A percentile compares a stretch with the other conserved stretches of the same genome.
phyloP scores from a whole-genome alignment of 805 yeast species.

The Lipomyces starkeyi region DNA sequence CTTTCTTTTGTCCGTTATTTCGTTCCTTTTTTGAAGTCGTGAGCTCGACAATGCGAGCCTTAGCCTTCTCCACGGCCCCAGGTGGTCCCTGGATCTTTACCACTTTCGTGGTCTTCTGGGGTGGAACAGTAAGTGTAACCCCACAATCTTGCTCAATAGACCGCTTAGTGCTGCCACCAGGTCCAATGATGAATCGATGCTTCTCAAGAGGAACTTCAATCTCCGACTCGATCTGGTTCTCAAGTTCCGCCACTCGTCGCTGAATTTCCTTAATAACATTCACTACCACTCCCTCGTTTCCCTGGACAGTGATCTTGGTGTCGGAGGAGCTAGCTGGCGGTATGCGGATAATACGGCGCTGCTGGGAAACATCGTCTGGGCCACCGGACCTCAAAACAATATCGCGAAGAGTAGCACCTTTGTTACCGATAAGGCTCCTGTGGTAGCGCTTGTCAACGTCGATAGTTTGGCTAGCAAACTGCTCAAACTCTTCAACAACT shows the following conservation, averaged over 20 bases:
- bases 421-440: conserved; percentile 76
- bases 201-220: conserved; percentile 59
- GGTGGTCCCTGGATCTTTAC: conserved; percentile 27
- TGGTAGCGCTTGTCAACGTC: conserved; percentile 77
- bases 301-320: conserved; percentile 64
- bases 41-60: conserved; percentile 26
- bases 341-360: conserved; percentile 62
- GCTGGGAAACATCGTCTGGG: conserved; percentile 55
- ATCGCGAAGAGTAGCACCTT: conserved; percentile 73
- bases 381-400: conserved; percentile 84
- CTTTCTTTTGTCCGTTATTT: conserved; percentile 14
- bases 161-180: conserved; percentile 72
- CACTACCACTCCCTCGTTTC: conserved; percentile 75
- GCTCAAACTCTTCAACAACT: conserved; percentile 69
- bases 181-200: conserved; percentile 74
- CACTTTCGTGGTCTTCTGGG: conserved; percentile 24
- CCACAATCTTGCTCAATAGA: conserved; percentile 64
- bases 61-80: conserved; percentile 34
- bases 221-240: conserved; percentile 57
- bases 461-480: conserved; percentile 61
- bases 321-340: conserved; percentile 67
- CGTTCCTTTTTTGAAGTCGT: conserved; percentile 17
- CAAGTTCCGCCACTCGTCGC: conserved; percentile 49
- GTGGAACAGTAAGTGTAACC: conserved; percentile 66
- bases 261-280: conserved; percentile 69